Conservation (phyloP, 1,284 basidiomycete genomes). For the Apiotrichum brassicae region DNA sequence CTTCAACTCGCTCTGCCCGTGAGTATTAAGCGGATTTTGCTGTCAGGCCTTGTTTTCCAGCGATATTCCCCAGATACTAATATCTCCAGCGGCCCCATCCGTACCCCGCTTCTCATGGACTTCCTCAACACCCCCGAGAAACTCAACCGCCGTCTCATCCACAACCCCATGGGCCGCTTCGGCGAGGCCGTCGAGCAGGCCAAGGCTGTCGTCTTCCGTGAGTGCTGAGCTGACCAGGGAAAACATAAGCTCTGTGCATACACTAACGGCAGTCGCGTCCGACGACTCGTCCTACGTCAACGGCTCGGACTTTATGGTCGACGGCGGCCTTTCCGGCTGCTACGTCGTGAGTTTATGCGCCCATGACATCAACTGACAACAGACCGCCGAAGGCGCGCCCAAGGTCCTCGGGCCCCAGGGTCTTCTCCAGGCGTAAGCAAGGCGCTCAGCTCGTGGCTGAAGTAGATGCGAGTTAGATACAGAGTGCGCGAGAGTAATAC, state of each 20-base stretch:
- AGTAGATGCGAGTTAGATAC: not conserved
- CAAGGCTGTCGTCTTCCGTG: constrained; percentile 81
- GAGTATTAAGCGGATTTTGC: constrained; percentile 42
- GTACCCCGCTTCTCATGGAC: constrained; percentile 93
- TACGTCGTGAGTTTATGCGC: constrained; percentile 57
- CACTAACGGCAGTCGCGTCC: constrained; percentile 44
- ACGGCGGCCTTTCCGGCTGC: constrained; percentile 80
- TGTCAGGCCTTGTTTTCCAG: too few species aligned
- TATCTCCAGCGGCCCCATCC: constrained; percentile 70
- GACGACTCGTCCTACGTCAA: constrained; percentile 53
- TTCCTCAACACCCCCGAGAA: constrained; percentile 97
- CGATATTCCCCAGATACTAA: too few species aligned
- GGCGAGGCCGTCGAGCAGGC: constrained; percentile 94
- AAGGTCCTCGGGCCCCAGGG: constrained; percentile 24
- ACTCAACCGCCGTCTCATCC: constrained; percentile 78
- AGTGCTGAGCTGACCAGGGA: too few species aligned
- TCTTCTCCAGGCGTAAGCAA: constrained; percentile 11
- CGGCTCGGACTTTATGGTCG: constrained; percentile 88
- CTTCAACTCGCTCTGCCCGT: constrained; percentile 93
- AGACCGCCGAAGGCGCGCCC: constrained; percentile 35
- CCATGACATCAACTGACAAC: not conserved
- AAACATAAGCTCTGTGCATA: too few species aligned
- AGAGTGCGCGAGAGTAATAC: too few species aligned
- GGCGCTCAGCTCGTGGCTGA: not conserved
- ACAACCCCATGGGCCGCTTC: constrained; percentile 94